Percentiles rank a stretch among this genome's conserved stretches.
phyloP scores from a whole-genome alignment of 805 yeast species.

The Teunomyces funiuensis region DNA sequence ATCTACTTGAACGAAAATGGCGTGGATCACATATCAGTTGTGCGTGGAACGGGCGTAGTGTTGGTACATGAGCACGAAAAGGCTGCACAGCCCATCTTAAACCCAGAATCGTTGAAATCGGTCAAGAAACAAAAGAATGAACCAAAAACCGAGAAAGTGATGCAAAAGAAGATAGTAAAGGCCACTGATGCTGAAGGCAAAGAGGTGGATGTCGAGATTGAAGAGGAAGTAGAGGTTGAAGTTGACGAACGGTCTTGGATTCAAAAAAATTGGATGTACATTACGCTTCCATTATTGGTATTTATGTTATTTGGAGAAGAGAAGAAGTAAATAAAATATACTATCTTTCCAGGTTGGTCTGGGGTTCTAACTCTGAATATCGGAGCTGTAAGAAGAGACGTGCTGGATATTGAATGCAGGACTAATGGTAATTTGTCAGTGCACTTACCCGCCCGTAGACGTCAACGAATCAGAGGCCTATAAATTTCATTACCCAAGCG shows the following conservation, averaged over 20 bases:
- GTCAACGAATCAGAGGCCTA: conserved; percentile 3
- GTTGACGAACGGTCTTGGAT: conserved; percentile 45
- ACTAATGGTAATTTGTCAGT: no score
- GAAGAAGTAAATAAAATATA: conserved; percentile 6
- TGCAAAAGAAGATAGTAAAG: conserved; percentile 17
- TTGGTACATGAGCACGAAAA: conserved; percentile 5
- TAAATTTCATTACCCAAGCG: conserved; percentile 3
- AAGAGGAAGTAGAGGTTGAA: conserved; percentile 20
- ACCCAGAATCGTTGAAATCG: conserved; percentile 18
- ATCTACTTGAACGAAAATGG: conserved; percentile 5
- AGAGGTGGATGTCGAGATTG: conserved; percentile 19
- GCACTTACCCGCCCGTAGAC: conserved; percentile 1
- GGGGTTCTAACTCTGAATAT: no score
- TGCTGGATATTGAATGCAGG: no score
- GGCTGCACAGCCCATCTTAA: conserved; percentile 31
- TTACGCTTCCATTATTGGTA: conserved; percentile 47
- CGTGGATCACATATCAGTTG: conserved; percentile 7
- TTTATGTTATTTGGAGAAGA: conserved; percentile 32
- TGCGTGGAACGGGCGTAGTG: conserved; percentile 6
- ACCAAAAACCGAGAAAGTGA: conserved; percentile 13
- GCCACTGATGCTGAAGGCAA: conserved; percentile 25
- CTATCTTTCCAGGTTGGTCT: no score
- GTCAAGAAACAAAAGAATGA: conserved; percentile 6
- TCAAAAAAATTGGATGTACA: conserved; percentile 63
- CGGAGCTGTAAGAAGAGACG: no score